Conservation (phyloP, 768 basidiomycete species). For the Coprinellus aureogranulatus region DNA sequence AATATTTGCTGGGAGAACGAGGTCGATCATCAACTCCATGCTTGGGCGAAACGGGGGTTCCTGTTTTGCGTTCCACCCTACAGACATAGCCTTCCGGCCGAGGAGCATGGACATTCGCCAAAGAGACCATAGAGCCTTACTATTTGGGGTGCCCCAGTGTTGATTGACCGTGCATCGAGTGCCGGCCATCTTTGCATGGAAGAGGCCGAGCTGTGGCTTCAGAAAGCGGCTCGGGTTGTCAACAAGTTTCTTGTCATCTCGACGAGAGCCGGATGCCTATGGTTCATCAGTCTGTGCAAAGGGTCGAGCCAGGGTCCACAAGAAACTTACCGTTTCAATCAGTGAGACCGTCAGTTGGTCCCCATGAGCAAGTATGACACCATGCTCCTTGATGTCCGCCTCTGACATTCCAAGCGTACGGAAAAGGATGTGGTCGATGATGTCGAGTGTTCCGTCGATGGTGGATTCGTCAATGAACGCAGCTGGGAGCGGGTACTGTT, state of each 20-base stretch:
- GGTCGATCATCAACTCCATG: not conserved
- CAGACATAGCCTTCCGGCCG: not conserved
- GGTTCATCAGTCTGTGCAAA: too few relatives aligned
- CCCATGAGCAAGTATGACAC: too few relatives aligned
- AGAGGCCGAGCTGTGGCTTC: constrained; percentile 20
- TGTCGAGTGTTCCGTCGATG: too few relatives aligned
- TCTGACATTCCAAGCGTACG: too few relatives aligned
- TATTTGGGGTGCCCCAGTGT: constrained; percentile 26
- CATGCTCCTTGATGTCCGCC: too few relatives aligned
- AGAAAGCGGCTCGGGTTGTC: constrained; percentile 17
- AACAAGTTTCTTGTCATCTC: constrained; percentile 14
- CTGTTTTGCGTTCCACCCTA: not conserved
- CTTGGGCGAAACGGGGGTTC: not conserved
- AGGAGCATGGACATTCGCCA: not conserved
- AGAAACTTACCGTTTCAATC: too few relatives aligned
- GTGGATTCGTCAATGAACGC: too few relatives aligned
- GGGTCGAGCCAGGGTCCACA: too few relatives aligned
- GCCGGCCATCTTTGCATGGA: constrained; percentile 24
- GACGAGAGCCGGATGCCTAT: constrained; percentile 18
- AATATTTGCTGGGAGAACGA: not conserved
- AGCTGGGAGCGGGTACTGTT: too few relatives aligned
- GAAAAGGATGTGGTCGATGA: too few relatives aligned
- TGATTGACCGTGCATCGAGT: constrained; percentile 22
- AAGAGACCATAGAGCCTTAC: constrained; percentile 11
- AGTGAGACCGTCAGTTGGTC: too few relatives aligned